phyloP scores from a whole-genome alignment of 768 basidiomycete genomes.

The Suillus brevipes region DNA sequence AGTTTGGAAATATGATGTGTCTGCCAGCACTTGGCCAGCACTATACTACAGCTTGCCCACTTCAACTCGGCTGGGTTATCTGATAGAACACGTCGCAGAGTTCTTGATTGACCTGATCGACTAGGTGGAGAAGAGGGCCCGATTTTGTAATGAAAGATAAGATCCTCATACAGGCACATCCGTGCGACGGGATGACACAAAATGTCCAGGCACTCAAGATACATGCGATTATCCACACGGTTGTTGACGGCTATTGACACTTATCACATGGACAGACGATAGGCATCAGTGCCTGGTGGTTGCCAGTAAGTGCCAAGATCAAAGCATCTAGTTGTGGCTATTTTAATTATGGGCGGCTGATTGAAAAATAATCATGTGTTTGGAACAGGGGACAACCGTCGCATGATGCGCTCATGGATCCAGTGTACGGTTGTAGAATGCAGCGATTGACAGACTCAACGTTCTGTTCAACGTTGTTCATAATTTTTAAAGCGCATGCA shows the following conservation, averaged over 20 bases:
- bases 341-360: background rate
- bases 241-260: background rate
- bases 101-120: background rate
- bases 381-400: background rate
- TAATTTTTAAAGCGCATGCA: background rate
- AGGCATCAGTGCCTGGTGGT: background rate
- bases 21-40: no score
- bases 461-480: background rate
- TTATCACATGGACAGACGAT: background rate
- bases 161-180: constrained; percentile 1
- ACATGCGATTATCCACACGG: background rate
- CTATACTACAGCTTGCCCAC: no score
- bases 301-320: background rate
- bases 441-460: background rate
- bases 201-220: background rate
- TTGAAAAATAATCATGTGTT: background rate
- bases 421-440: background rate
- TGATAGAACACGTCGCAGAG: background rate
- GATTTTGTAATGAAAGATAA: background rate
- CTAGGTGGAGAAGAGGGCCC: background rate
- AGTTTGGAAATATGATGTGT: no score
- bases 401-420: background rate
- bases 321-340: no score
- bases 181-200: background rate
- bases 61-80: no score